phyloP scores from a whole-genome alignment of 768 basidiomycete species.

The Albatrellus ellisii region DNA sequence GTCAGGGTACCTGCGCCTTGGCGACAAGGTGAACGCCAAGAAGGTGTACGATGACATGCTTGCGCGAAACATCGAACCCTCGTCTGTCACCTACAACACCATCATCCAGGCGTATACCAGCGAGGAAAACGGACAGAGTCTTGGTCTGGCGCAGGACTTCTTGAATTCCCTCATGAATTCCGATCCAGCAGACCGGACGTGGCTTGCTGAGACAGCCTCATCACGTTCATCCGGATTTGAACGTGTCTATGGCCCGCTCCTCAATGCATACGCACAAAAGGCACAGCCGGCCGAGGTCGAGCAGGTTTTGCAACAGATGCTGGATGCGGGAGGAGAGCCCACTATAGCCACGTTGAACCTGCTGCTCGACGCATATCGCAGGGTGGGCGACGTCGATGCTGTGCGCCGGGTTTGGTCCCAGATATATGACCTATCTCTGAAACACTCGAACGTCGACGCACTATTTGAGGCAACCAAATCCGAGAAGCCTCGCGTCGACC shows the following conservation, averaged over 20 bases:
- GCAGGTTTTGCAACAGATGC: constrained; percentile 38
- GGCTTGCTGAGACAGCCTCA: constrained; percentile 27
- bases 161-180: constrained; percentile 33
- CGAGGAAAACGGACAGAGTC: constrained; percentile 32
- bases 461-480: constrained; percentile 20
- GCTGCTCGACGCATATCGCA: constrained; percentile 64
- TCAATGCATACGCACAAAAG: constrained; percentile 34
- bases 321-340: constrained; percentile 41
- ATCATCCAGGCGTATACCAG: constrained; percentile 53
- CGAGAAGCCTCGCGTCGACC: constrained; percentile 6
- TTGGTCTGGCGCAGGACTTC: constrained; percentile 55
- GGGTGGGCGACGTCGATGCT: constrained; percentile 36
- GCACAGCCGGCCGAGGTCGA: constrained; percentile 39
- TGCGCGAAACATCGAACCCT: constrained; percentile 48
- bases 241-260: constrained; percentile 47
- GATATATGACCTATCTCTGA: constrained; percentile 45
- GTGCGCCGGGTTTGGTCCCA: constrained; percentile 56
- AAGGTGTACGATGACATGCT: constrained; percentile 63
- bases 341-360: constrained; percentile 47
- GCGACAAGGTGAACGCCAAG: constrained; percentile 42
- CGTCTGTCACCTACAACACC: constrained; percentile 50
- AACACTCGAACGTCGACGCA: constrained; percentile 22
- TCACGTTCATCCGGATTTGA: constrained; percentile 34
- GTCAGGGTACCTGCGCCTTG: constrained; percentile 49
- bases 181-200: constrained; percentile 22